A percentile compares a stretch with the other conserved stretches of the same genome.
Evolutionary conservation across 2,329 filamentous ascomycete species (phyloP).

Genomic region (Leptographium flavum): DNA sequence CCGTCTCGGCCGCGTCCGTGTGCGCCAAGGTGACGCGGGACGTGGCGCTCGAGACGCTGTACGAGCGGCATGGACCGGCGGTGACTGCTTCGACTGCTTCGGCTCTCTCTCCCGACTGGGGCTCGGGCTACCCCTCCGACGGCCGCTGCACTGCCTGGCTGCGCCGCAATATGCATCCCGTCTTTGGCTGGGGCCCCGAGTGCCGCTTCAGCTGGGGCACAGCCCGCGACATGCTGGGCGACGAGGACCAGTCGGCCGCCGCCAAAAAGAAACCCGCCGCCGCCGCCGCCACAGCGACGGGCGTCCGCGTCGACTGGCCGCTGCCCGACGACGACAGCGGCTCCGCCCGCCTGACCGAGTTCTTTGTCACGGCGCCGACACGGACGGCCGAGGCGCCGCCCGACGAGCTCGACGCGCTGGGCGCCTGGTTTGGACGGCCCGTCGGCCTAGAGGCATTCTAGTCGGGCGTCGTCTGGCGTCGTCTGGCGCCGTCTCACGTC

Average conservation of each 20-base stretch:
- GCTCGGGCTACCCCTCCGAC: slow-evolving; percentile 88
- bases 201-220: slow-evolving; percentile 95
- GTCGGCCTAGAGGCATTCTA: slow-evolving; percentile 57
- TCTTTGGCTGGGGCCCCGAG: slow-evolving; percentile 92
- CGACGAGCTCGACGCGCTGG: slow-evolving; percentile 31
- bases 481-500: too few species aligned
- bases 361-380: slow-evolving; percentile 35
- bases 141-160: slow-evolving; percentile 69
- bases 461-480: too few species aligned
- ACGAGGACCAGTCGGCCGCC: slow-evolving; percentile 39
- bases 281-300: slow-evolving; percentile 14
- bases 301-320: slow-evolving; percentile 75
- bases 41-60: slow-evolving; percentile 70
- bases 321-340: slow-evolving; percentile 22
- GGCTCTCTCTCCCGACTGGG: slow-evolving; percentile 51
- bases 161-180: slow-evolving; percentile 71
- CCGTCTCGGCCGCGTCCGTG: slow-evolving; percentile 84
- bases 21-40: slow-evolving; percentile 95
- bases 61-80: slow-evolving; percentile 27
- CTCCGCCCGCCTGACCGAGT: slow-evolving; percentile 64
- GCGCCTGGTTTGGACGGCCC: slow-evolving; percentile 70
- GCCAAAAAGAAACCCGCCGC: slow-evolving; percentile 20
- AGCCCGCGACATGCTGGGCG: slow-evolving; percentile 80
- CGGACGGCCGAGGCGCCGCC: slow-evolving; percentile 34
- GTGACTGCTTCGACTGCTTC: not conserved